Evolutionary conservation across 495 filamentous ascomycete genomes (phyloP).

Genomic region (Talaromyces stipitatus): DNA sequence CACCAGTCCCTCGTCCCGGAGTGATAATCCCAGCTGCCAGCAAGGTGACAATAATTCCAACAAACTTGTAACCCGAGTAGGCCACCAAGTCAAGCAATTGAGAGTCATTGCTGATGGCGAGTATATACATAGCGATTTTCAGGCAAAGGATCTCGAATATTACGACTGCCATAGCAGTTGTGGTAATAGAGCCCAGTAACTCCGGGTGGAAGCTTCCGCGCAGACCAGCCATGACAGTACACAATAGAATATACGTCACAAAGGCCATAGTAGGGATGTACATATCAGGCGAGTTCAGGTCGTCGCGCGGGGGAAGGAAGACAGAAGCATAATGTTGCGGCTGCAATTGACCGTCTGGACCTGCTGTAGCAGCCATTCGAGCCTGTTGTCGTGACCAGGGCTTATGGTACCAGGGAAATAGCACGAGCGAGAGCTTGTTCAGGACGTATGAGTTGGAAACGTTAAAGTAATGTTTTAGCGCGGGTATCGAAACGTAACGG

Average conservation of each 20-base stretch:
- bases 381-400: slow-evolving; percentile 80
- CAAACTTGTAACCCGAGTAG: slow-evolving; percentile 98
- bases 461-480: slow-evolving; percentile 95
- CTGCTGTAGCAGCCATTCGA: slow-evolving; percentile 41
- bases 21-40: slow-evolving; percentile 68
- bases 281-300: slow-evolving; percentile 97
- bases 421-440: slow-evolving; percentile 76
- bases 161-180: slow-evolving; percentile 72
- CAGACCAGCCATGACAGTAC: slow-evolving; percentile 80
- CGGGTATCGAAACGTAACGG: slow-evolving; percentile 84
- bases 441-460: slow-evolving; percentile 90
- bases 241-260: slow-evolving; percentile 93
- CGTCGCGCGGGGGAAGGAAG: slow-evolving; percentile 92
- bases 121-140: slow-evolving; percentile 87
- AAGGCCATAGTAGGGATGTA: slow-evolving; percentile 88
- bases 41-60: slow-evolving; percentile 85
- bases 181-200: slow-evolving; percentile 80
- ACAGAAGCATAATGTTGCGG: slow-evolving; percentile 61
- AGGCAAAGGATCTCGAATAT: slow-evolving; percentile 79
- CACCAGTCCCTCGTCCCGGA: slow-evolving; percentile 68
- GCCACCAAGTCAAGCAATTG: slow-evolving; percentile 90
- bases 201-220: slow-evolving; percentile 92
- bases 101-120: slow-evolving; percentile 79
- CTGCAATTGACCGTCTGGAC: slow-evolving; percentile 52
- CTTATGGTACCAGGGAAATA: slow-evolving; percentile 96